Evolutionary conservation across 1,284 basidiomycete species (phyloP).

Genomic region (Moniliophthora roreri): DNA sequence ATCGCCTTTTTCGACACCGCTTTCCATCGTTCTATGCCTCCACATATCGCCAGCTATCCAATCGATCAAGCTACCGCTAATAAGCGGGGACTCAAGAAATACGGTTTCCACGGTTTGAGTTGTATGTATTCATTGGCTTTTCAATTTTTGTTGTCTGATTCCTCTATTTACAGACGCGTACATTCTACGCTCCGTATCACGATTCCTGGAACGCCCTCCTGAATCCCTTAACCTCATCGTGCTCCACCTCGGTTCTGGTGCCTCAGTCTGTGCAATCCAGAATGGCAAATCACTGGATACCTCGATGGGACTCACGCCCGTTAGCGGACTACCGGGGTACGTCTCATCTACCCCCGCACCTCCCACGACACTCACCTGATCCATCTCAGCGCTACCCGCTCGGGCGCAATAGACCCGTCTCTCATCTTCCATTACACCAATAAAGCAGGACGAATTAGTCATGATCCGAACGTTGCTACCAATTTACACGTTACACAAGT

Average conservation of each 20-base stretch:
- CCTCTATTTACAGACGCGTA: constrained; percentile 49
- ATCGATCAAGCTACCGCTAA: constrained; percentile 65
- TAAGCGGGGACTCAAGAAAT: constrained; percentile 74
- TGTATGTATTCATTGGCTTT: constrained; percentile 38
- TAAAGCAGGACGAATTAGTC: constrained; percentile 54
- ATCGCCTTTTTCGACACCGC: constrained; percentile 84
- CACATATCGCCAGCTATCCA: constrained; percentile 75
- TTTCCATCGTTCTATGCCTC: constrained; percentile 78
- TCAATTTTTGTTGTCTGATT: constrained; percentile 12
- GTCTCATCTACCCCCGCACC: neutral
- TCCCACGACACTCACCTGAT: neutral
- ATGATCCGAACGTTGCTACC: constrained; percentile 44
- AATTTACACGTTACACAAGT: constrained; percentile 66
- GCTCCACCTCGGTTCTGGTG: constrained; percentile 84
- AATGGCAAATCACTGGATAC: constrained; percentile 77
- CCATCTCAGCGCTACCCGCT: constrained; percentile 60
- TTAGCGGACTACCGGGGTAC: constrained; percentile 73
- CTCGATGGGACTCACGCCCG: constrained; percentile 79
- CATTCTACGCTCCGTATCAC: constrained; percentile 60
- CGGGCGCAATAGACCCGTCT: constrained; percentile 79
- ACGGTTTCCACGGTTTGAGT: constrained; percentile 85
- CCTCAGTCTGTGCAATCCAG: constrained; percentile 74
- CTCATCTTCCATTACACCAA: constrained; percentile 85
- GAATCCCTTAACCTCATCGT: constrained; percentile 67
- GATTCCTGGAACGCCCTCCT: constrained; percentile 50